phyloP scores from a whole-genome alignment of 2,329 filamentous ascomycete genomes.

The Botrytis fabae region DNA sequence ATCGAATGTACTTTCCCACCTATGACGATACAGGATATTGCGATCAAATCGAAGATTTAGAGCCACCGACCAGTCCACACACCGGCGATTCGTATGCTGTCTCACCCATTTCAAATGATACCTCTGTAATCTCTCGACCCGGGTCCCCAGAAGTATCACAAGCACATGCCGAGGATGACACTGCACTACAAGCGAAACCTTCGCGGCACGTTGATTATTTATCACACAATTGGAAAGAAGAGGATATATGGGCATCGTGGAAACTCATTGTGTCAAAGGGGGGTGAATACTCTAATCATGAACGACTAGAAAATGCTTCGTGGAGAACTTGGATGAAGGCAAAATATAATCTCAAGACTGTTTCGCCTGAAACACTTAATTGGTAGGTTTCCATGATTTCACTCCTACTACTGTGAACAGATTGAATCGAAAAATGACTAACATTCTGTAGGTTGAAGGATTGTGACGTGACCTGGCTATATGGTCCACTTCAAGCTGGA shows the following conservation, averaged over 20 bases:
- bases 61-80: slow-evolving; percentile 52
- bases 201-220: slow-evolving; percentile 89
- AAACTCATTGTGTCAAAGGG: slow-evolving; percentile 78
- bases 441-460: slow-evolving; percentile 41
- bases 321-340: slow-evolving; percentile 96
- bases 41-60: slow-evolving; percentile 45
- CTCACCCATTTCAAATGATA: slow-evolving; percentile 63
- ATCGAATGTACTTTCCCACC: slow-evolving; percentile 43
- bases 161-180: slow-evolving; percentile 51
- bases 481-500: slow-evolving; percentile 82
- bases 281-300: slow-evolving; percentile 65
- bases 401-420: not conserved
- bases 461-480: slow-evolving; percentile 50
- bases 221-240: slow-evolving; percentile 90
- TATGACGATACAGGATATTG: slow-evolving; percentile 40
- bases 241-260: slow-evolving; percentile 98
- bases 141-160: slow-evolving; percentile 28
- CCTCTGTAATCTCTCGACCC: slow-evolving; percentile 51
- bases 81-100: slow-evolving; percentile 56
- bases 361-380: slow-evolving; percentile 87
- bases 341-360: slow-evolving; percentile 80
- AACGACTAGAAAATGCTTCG: slow-evolving; percentile 85
- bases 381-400: slow-evolving; percentile 48
- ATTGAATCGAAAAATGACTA: slow-evolving; percentile 43
- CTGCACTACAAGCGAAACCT: slow-evolving; percentile 46